Evolutionary conservation across 495 filamentous ascomycete species (phyloP), one percentile per base, ranked within the genome.

Genomic region (Talaromyces proteolyticus): DNA sequence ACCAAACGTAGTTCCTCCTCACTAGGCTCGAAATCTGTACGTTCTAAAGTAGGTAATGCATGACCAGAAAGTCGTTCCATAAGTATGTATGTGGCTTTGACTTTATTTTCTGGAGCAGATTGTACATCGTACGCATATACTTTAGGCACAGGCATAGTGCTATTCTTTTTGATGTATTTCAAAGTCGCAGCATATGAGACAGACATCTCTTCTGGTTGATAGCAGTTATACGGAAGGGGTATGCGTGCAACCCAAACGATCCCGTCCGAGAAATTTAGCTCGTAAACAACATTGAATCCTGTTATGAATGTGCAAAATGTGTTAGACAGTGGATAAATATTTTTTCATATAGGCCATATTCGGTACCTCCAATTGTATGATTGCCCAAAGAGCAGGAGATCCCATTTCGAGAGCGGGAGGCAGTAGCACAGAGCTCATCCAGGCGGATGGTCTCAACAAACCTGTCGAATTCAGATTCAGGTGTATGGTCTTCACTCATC

Each of bases 401-500:
- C 14, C 38, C 38, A 20, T 17, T 17, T 41, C 38, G 38, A 41
- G 7, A 17, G 14, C 8, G 18, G 16, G 38, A 41, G 16, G 38
- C 38, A 41, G 6, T 17, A 41, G 38, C 38, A 16, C 38, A 41
- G 16, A 41, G 38, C 38, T 41, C 38, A 41, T 41, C 16, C 10
- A 41, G 6, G 10, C 16, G 38, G 38, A 41, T 41, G 38, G 38
- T 41, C 38, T 41, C 16, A 1, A 43, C 14, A 5, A 57, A 43
- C 22, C 40, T 17, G 2, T 47, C 44, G 22, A 66, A 56, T 6
- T 60, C 63, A n/a, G n/a, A n/a, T n/a, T n/a, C n/a, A n/a, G n/a
- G n/a, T n/a, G n/a, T n/a, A n/a, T n/a, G n/a, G n/a, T n/a, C n/a
- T n/a, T n/a, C n/a, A n/a, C n/a, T n/a, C n/a, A n/a, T n/a, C n/a